Evolutionary conservation across 106 monocot species (phyloP), one percentile per base, ranked within the genome.

Genomic region (Apostasia shenzhenica): DNA sequence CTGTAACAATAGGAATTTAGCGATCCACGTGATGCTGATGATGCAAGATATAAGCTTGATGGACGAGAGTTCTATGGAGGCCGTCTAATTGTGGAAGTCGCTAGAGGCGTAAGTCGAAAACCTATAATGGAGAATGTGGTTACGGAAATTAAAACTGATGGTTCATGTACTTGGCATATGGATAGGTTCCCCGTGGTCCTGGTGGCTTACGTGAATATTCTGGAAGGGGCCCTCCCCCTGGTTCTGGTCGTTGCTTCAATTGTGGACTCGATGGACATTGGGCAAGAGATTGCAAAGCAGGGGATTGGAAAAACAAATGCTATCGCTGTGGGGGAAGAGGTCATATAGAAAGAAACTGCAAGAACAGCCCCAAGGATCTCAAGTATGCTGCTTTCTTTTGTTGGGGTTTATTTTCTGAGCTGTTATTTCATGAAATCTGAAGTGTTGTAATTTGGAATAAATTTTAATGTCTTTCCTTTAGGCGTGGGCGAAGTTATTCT

Each of bases 231-330:
- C 92, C 99, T 43, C 90, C 93, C 61, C 99, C 99, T 76, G 99
- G 99, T 57, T 89, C 99, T 57, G 99, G 93, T 43, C 93, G 99
- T 37, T 99, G 93, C 67, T 99, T 93, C 42, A 99, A 99, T 61
- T 99, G 99, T 77, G 99, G 99, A 2, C 72, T 99, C 57, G 99
- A 99, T 81, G 99, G 99, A 2, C 99, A 99, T 60, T 99, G 99
- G 99, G 99, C 99, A 64, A 82, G 99, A 47, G 99, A 99, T 57
- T 99, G 99, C 83, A 90, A 90, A 73, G 90, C 93, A 65, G 99
- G 99, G 66, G 99, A 99, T 64, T 99, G 99, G 99, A 99, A 99
- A 71, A 93, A 99, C 76, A 93, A 88, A 64, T 99, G 99, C 66
- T 99, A 99, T 79, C 93, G 93, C 4, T 99, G 99, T 80, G 99